Conservation (phyloP, 257 asterid species). For the Echium plantagineum region DNA sequence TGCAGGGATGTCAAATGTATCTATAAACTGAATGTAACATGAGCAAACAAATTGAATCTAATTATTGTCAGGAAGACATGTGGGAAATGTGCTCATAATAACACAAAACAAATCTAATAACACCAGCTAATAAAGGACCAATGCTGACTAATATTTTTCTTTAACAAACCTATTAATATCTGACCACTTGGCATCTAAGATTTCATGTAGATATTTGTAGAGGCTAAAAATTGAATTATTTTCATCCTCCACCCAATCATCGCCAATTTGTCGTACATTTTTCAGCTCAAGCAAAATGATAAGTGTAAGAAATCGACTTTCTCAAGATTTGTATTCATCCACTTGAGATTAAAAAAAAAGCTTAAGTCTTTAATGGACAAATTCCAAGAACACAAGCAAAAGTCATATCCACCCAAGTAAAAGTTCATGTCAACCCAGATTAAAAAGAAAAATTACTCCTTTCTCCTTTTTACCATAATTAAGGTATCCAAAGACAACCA, state of each 20-base stretch:
- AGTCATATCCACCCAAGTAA: neutral
- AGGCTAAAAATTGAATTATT: neutral
- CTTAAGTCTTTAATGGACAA: neutral
- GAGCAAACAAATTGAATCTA: neutral
- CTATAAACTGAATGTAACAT: neutral
- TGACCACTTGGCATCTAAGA: neutral
- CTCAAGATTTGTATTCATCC: too few species aligned
- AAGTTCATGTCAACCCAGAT: neutral
- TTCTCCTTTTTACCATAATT: neutral
- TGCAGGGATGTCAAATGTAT: slow-evolving; percentile 1
- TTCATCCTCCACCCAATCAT: neutral
- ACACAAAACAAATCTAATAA: neutral
- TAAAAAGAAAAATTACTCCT: neutral
- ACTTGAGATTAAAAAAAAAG: too few species aligned
- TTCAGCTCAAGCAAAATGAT: neutral
- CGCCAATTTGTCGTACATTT: too few species aligned
- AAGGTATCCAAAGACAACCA: slow-evolving; percentile 8
- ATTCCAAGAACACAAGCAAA: neutral
- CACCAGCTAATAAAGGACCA: neutral
- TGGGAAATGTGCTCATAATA: neutral
- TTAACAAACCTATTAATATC: neutral
- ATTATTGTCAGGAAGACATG: neutral
- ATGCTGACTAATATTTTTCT: neutral
- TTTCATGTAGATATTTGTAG: neutral
- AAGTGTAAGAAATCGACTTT: slow-evolving; percentile 5